Base-by-base conservation (phyloP, 1,139 yeast species). In the Magnusiomyces paraingens region DNA sequence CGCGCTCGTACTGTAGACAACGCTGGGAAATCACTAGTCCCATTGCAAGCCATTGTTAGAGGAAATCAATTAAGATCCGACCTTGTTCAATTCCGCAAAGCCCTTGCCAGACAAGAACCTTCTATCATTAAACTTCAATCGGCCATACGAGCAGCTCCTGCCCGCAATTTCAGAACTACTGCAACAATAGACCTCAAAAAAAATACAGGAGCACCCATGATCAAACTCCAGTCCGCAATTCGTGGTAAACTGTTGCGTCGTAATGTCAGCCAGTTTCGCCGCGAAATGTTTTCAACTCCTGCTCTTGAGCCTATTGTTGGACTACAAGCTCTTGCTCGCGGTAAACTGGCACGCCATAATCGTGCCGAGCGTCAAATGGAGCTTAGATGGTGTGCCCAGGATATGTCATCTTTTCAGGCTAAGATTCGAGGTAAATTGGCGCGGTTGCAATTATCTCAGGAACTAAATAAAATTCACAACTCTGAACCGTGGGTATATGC, bases 11-110 rank as follows among this genome's bases (percentile, higher is more conserved):
- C 26, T 8, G 12, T 88, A 68, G 66, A 66, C 20, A 66, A 68
- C 2, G 82, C 86, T 61, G 66, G 80, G 47, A 76, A 75, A 14
- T 75, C 78, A 44, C 80, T 93, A 14, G 74, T 88, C 55, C 79
- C 75, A 62, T 80, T 90, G n/a, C 99, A 93, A 69, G 83, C 91
- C 45, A 74, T 59, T 3, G 63, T 71, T 26, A 67, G 70, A 55
- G 77, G 78, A 6, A 58, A 52, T 26, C 42, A 66, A 1, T 53
- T 66, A 22, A 67, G 78, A 50, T 56, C 55, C 12, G 55, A 61
- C 8, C 36, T 46, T 14, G 17, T 14, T 15, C 35, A 36, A 15
- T 53, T 53, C 17, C 40, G 12, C 5, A 3, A 36, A 4, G 5
- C 35, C 11, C 15, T 46, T 18, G 15, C 40, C 14, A 17, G 40